phyloP scores from a whole-genome alignment of 164 flowering plant species.

The Taxillus chinensis region DNA sequence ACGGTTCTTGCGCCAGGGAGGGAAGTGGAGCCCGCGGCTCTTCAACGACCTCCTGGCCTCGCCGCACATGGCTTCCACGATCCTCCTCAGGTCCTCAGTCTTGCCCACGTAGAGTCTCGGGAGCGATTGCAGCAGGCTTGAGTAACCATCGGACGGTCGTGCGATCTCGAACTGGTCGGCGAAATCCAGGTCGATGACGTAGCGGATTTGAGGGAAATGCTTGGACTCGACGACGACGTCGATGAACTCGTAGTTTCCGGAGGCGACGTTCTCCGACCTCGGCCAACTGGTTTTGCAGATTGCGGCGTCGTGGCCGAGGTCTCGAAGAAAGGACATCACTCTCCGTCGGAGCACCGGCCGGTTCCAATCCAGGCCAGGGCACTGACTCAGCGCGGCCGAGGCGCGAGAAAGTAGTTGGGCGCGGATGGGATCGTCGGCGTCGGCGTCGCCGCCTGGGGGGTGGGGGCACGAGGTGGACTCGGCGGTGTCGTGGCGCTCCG shows the following conservation, averaged over 20 bases:
- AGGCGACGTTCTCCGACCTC: conserved; percentile 30
- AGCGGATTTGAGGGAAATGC: conserved; percentile 14
- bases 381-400: conserved; percentile 23
- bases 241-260: conserved; percentile 68
- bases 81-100: conserved; percentile 49
- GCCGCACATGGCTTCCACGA: conserved; percentile 37
- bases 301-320: conserved; percentile 64
- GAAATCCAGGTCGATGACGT: conserved; percentile 54
- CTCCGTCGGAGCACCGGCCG: conserved; percentile 24
- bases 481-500: background rate
- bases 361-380: conserved; percentile 13
- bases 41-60: conserved; percentile 56
- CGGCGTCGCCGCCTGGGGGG: conserved; percentile 10
- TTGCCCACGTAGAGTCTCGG: conserved; percentile 56
- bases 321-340: conserved; percentile 45
- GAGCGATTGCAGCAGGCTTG: conserved; percentile 16
- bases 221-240: conserved; percentile 24
- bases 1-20: conserved; percentile 83
- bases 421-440: conserved; percentile 23
- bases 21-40: conserved; percentile 35
- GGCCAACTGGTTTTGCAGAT: conserved; percentile 81
- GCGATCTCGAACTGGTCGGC: conserved; percentile 66
- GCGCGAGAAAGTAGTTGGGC: conserved; percentile 26
- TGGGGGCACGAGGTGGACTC: conserved; percentile 23
- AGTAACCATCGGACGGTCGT: conserved; percentile 42